Evolutionary conservation across 345 rosid genomes (phyloP).

Genomic region (Erysimum cheiranthoides): DNA sequence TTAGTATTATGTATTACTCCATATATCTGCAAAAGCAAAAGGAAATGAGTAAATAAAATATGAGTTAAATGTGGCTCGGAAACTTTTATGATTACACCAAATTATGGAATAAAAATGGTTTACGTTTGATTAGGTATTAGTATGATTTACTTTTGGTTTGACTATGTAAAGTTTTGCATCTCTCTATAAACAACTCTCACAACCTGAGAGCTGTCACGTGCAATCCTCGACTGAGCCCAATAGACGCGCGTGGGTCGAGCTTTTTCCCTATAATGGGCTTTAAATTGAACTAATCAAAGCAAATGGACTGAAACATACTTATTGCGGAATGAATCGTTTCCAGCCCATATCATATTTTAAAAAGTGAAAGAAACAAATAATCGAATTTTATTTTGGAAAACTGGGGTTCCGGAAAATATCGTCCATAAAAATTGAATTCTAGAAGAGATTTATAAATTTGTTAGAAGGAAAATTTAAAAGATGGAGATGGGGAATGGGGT

Average conservation of each 20-base stretch:
- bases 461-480: neutral
- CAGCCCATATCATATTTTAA: neutral
- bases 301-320: neutral
- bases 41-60: too few species aligned
- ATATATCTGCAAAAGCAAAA: too few species aligned
- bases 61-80: too few species aligned
- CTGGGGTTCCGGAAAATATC: neutral
- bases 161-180: too few species aligned
- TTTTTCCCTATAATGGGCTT: neutral
- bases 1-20: too few species aligned
- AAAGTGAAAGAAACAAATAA: too few species aligned
- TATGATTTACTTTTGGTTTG: too few species aligned
- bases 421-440: neutral
- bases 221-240: neutral
- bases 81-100: too few species aligned
- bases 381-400: neutral
- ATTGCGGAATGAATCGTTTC: neutral
- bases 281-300: neutral
- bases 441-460: neutral
- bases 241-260: neutral
- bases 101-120: too few species aligned
- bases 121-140: too few species aligned
- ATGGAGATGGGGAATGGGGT: conserved; percentile 21
- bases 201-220: too few species aligned
- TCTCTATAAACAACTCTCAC: too few species aligned